phyloP scores from a whole-genome alignment of 1,284 basidiomycete species.

The Trichosporon ovoides region DNA sequence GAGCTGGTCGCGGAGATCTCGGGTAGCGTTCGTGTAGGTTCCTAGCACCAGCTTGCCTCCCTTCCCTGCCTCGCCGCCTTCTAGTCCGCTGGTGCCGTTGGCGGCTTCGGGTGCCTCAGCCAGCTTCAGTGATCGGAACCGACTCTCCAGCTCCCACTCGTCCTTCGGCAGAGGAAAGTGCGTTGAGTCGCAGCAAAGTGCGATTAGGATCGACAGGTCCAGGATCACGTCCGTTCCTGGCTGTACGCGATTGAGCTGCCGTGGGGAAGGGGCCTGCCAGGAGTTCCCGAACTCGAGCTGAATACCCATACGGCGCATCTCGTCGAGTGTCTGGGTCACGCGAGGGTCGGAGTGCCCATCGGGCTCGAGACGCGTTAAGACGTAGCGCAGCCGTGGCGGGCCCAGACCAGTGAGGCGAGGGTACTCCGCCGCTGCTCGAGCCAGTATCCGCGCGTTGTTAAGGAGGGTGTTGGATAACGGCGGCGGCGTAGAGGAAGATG shows the following conservation, averaged over 20 bases:
- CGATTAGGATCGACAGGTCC: slow-evolving; percentile 74
- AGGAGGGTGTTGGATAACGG: slow-evolving; percentile 55
- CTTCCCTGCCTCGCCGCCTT: too few relatives aligned
- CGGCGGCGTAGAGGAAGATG: neutral
- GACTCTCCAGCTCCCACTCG: slow-evolving; percentile 54
- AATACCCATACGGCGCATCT: slow-evolving; percentile 60
- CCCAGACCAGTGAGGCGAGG: slow-evolving; percentile 24
- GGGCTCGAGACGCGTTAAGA: slow-evolving; percentile 63
- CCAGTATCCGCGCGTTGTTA: slow-evolving; percentile 47
- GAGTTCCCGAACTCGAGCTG: slow-evolving; percentile 49
- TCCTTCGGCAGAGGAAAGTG: slow-evolving; percentile 62
- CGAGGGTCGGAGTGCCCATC: slow-evolving; percentile 53
- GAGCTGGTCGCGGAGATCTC: slow-evolving; percentile 41
- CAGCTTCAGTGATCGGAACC: slow-evolving; percentile 52
- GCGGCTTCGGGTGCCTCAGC: too few relatives aligned
- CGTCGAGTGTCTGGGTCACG: slow-evolving; percentile 58
- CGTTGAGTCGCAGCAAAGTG: slow-evolving; percentile 73
- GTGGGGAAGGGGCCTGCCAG: neutral
- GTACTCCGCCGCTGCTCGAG: slow-evolving; percentile 60
- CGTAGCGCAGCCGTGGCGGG: slow-evolving; percentile 54
- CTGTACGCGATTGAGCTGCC: neutral
- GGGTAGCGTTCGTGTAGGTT: slow-evolving; percentile 29
- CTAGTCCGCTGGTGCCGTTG: too few relatives aligned
- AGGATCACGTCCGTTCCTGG: slow-evolving; percentile 57
- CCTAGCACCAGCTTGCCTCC: slow-evolving; percentile 11